Evolutionary conservation across 208 protist species (phyloP), one percentile per base, ranked within the genome.

Genomic region (Acanthamoeba healyi): DNA sequence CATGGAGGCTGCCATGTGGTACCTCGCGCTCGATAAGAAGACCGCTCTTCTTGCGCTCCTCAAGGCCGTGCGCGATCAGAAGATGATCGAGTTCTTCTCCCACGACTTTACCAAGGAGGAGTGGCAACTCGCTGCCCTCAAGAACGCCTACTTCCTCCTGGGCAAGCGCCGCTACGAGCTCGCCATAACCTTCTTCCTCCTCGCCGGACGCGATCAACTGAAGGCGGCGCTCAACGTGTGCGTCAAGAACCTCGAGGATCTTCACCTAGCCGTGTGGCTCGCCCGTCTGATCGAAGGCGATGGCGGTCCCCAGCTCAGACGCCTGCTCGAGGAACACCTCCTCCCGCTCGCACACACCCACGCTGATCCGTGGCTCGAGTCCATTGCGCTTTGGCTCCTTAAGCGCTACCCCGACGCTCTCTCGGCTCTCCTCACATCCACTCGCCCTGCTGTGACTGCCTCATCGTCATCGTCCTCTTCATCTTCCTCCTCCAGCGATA

Each of bases 171-270:
- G 98, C 94, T 95, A 96, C 65, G 38, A 81, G 36, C 98, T 98
- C 95, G 98, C 98, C 49, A 97, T 98, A 0, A 98, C 98, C 49
- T 99, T 98, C 96, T 99, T 99, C 88, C 56, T 99, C 26, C 96
- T 99, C 19, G 98, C 98, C 24, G 98, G 88, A n/a, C 40, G 51
- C 44, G 65, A 97, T 17, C 96, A 98, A 56, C 94, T 96, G 4
- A 96, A 97, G 46, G 98, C 97, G 82, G 98, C 98, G 0, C 96
- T 98, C 32, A 97, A 98, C 93, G 96, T 96, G 29, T 65, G 89
- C 22, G 26, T 96, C 24, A 95, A 95, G 70, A 95, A 94, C 12
- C 14, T 74, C 29, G 34, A 95, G 67, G 94, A 96, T 65, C 10
- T 58, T 26, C 89, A 96, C 36, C 94, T 96, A 24, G 95, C 94